Percentiles rank a stretch among this genome's conserved stretches.
Conservation (phyloP, 129 eudicot species). For the Silybum marianum region DNA sequence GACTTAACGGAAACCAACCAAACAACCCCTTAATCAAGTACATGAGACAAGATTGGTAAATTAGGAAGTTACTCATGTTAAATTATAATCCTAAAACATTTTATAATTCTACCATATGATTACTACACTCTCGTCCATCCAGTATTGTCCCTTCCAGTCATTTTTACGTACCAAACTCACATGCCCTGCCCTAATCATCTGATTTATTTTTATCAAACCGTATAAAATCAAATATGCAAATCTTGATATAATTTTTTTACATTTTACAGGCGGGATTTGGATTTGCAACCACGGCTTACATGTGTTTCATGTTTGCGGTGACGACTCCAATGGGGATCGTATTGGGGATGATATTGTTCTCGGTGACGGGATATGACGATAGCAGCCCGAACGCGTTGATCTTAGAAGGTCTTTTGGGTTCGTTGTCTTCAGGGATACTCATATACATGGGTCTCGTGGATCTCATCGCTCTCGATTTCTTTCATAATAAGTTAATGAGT, state of each 20-base stretch:
- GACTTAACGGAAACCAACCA: no score
- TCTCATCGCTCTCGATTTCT: constrained; percentile 77
- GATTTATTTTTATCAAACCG: background rate
- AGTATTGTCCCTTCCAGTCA: no score
- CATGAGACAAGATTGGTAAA: no score
- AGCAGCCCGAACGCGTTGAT: constrained; percentile 62
- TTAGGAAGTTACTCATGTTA: no score
- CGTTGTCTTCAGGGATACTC: constrained; percentile 71
- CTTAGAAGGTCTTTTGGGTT: constrained; percentile 78
- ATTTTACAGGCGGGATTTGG: constrained; percentile 66
- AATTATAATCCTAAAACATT: no score
- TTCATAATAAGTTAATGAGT: constrained; percentile 77
- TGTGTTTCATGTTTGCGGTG: constrained; percentile 78
- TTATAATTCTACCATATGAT: no score
- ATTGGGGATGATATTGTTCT: constrained; percentile 68
- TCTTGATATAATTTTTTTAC: background rate
- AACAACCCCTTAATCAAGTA: no score
- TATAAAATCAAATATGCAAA: background rate
- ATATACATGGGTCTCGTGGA: constrained; percentile 86
- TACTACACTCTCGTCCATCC: no score
- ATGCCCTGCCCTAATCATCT: background rate
- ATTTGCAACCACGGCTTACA: constrained; percentile 63
- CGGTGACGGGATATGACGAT: constrained; percentile 69
- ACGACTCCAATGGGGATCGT: constrained; percentile 77
- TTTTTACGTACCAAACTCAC: no score